Percentiles rank a stretch among this genome's conserved stretches.
phyloP scores from a whole-genome alignment of 2,329 filamentous ascomycete genomes.

The Fusarium goolgardi region DNA sequence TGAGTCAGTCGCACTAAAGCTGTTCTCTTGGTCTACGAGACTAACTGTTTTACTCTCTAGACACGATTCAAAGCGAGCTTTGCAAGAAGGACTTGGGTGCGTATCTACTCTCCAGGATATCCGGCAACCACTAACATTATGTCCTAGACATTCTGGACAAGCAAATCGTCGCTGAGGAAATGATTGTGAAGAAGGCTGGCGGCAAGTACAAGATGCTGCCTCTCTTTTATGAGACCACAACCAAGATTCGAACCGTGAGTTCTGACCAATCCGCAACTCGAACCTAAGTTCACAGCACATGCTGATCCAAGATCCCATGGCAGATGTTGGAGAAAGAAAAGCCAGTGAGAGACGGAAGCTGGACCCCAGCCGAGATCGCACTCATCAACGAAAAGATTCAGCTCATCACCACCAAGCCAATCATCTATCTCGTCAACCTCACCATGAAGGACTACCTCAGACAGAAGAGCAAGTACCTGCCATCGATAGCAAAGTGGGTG shows the following conservation, averaged over 20 bases:
- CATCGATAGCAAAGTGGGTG: slow-evolving; percentile 59
- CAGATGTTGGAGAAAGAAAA: slow-evolving; percentile 55
- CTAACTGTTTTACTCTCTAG: slow-evolving; percentile 25
- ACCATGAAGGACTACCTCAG: slow-evolving; percentile 61
- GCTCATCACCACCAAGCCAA: slow-evolving; percentile 59
- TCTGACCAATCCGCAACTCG: not conserved
- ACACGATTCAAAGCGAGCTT: slow-evolving; percentile 46
- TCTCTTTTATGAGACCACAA: slow-evolving; percentile 57
- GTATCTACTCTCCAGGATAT: not conserved
- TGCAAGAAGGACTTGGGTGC: slow-evolving; percentile 54
- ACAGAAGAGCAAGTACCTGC: slow-evolving; percentile 60
- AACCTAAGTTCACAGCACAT: rapidly evolving
- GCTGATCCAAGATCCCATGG: not conserved
- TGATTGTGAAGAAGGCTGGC: slow-evolving; percentile 56
- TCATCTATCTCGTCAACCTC: slow-evolving; percentile 59
- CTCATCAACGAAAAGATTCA: slow-evolving; percentile 61
- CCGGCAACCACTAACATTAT: not conserved
- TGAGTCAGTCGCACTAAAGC: slow-evolving; percentile 49
- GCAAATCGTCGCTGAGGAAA: slow-evolving; percentile 55
- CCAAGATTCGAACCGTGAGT: slow-evolving; percentile 53
- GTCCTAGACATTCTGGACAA: slow-evolving; percentile 54
- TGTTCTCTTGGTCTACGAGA: not conserved
- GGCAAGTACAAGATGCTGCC: slow-evolving; percentile 60
- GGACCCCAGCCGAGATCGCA: slow-evolving; percentile 57
- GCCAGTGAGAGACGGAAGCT: slow-evolving; percentile 57